These are phyloP conservation scores for Penicillium crystallinum DNA, from an alignment of 495 filamentous ascomycete species.

Conservation along the genomic window DNA sequence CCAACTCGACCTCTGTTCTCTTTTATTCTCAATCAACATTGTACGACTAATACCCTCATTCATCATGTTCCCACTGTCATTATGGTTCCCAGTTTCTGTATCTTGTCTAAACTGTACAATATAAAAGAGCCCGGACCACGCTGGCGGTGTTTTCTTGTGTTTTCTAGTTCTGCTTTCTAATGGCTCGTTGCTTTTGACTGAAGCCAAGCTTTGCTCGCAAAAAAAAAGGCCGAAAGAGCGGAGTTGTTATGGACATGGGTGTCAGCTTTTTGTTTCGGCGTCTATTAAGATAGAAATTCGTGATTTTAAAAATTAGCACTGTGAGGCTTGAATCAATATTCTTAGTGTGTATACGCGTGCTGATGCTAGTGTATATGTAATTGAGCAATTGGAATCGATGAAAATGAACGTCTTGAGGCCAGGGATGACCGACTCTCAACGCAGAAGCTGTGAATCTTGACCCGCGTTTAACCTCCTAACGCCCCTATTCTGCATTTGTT, in stretches of 20 bases:
- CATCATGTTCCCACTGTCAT: conserved; percentile 1
- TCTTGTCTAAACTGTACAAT: conserved; percentile 2
- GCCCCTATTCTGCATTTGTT: no score
- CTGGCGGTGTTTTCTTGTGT: conserved; percentile 2
- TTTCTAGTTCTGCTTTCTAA: background rate
- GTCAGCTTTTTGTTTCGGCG: conserved; percentile 17
- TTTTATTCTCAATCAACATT: conserved; percentile 14
- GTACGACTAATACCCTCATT: conserved; percentile 24
- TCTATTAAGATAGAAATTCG: conserved; percentile 15
- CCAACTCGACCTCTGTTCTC: conserved; percentile 1
- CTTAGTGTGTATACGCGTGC: no score
- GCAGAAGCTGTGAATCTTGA: no score
- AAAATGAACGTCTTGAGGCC: no score
- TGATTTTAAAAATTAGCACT: background rate
- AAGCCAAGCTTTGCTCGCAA: conserved; percentile 7
- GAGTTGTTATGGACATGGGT: conserved; percentile 13
- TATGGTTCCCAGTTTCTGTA: background rate
- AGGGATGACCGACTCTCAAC: no score
- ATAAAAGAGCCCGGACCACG: background rate
- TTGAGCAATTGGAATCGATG: no score
- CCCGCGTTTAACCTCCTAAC: no score
- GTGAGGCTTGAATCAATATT: no score
- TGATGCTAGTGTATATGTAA: no score
- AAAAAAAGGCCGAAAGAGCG: conserved; percentile 10
- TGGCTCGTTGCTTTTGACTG: background rate